These are phyloP conservation scores for Striga asiatica DNA, from an alignment of 257 asterid genomes.

Conservation along the genomic window DNA sequence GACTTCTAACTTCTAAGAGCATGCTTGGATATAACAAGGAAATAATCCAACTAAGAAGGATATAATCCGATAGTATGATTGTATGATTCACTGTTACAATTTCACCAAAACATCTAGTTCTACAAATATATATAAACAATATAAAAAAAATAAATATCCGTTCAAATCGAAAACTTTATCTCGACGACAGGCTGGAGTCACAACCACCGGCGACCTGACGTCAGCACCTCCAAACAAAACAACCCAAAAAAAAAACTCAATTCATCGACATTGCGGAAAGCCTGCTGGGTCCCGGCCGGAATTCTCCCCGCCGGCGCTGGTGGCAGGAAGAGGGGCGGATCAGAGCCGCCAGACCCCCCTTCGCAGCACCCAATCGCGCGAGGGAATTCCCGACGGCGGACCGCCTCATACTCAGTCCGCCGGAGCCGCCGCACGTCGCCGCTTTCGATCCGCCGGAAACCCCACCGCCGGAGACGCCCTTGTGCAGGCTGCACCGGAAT, in stretches of 20 bases:
- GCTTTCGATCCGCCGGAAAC: neutral
- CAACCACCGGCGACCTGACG: neutral
- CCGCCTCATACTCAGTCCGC: slow-evolving; percentile 28
- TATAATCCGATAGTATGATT: too few relatives aligned
- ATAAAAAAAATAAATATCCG: too few relatives aligned
- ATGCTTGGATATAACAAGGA: too few relatives aligned
- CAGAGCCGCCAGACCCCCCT: slow-evolving; percentile 45
- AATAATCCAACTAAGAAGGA: too few relatives aligned
- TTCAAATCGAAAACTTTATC: too few relatives aligned
- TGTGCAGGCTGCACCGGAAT: slow-evolving; percentile 47
- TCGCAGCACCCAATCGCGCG: slow-evolving; percentile 38
- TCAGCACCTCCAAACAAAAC: neutral
- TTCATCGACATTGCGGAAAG: slow-evolving; percentile 35
- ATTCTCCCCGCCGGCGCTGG: slow-evolving; percentile 44
- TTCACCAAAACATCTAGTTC: too few relatives aligned
- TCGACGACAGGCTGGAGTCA: neutral
- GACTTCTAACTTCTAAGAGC: too few relatives aligned
- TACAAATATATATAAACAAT: too few relatives aligned
- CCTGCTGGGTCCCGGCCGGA: slow-evolving; percentile 38
- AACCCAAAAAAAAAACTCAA: too few relatives aligned
- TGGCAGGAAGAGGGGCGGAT: slow-evolving; percentile 47
- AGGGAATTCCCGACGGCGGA: slow-evolving; percentile 49
- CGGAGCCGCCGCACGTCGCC: slow-evolving; percentile 28
- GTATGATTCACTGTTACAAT: too few relatives aligned
- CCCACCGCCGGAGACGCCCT: neutral